A percentile compares a stretch with the other conserved stretches of the same genome.
Evolutionary conservation across 805 yeast species (phyloP).

Genomic region (Candida dendrica): DNA sequence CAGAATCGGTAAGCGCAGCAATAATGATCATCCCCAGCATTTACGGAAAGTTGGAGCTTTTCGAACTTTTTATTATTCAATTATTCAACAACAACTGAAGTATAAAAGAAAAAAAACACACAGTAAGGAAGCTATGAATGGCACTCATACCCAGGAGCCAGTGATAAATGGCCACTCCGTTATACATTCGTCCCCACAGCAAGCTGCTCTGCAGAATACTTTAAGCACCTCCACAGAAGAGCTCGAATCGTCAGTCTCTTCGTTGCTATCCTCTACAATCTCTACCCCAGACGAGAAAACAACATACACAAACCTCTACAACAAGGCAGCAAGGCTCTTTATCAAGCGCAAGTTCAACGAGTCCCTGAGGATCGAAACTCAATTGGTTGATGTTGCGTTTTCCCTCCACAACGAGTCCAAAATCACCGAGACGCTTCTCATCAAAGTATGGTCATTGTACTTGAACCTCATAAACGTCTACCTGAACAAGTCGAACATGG

Average conservation of each 20-base stretch:
- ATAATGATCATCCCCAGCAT: too few species aligned
- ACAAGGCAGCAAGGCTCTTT: slow-evolving; percentile 18
- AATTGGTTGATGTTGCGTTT: slow-evolving; percentile 6
- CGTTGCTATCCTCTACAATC: not conserved
- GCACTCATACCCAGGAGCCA: too few species aligned
- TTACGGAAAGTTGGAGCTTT: too few species aligned
- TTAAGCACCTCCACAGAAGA: not conserved
- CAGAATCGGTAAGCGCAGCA: too few species aligned
- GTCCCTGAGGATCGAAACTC: slow-evolving; percentile 5
- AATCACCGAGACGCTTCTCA: slow-evolving; percentile 9
- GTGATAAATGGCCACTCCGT: too few species aligned
- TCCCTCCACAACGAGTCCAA: slow-evolving; percentile 5
- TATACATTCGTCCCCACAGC: too few species aligned
- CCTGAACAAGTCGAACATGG: slow-evolving; percentile 8
- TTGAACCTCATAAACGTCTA: slow-evolving; percentile 19
- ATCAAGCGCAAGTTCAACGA: slow-evolving; percentile 18
- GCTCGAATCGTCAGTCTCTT: not conserved
- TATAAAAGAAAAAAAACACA: too few species aligned
- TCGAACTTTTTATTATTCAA: too few species aligned
- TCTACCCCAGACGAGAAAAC: not conserved
- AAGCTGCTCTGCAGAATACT: too few species aligned
- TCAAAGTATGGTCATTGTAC: slow-evolving; percentile 19
- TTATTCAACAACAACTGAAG: too few species aligned
- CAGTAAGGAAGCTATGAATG: too few species aligned
- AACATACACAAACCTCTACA: slow-evolving; percentile 4